Conservation (phyloP, 805 yeast genomes). For the Yarrowia sp. region DNA sequence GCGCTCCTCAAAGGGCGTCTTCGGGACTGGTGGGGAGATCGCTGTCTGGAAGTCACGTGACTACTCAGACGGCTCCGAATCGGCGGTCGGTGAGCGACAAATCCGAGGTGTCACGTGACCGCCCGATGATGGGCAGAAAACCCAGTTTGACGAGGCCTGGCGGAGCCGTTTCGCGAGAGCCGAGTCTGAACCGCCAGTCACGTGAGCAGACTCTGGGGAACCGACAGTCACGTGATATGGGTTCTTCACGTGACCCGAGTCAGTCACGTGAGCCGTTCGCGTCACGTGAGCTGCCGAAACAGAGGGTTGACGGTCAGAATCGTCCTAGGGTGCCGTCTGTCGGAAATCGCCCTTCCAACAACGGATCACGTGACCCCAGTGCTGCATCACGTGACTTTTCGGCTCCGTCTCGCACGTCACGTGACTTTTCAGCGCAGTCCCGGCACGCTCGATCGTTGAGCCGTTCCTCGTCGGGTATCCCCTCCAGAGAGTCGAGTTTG, state of each 20-base stretch:
- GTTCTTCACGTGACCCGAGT: not conserved
- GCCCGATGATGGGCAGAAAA: no score
- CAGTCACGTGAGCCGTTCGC: not conserved
- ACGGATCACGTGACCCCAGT: not conserved
- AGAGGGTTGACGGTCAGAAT: not conserved
- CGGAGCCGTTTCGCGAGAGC: not conserved
- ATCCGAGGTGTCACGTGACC: no score
- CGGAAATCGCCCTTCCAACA: no score
- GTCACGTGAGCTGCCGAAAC: not conserved
- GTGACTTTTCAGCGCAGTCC: no score
- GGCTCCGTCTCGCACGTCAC: no score
- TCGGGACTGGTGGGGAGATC: constrained; percentile 1
- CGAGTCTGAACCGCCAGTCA: not conserved
- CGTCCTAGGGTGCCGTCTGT: not conserved
- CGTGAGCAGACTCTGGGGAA: not conserved
- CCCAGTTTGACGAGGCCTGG: not conserved
- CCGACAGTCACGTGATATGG: not conserved
- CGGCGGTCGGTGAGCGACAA: no score
- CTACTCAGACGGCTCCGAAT: no score
- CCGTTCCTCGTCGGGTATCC: not conserved
- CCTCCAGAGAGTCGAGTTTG: not conserved
- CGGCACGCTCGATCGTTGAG: no score
- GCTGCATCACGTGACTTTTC: not conserved
- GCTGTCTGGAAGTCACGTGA: not conserved
- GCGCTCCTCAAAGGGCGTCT: not conserved